Base-by-base conservation (phyloP, 2,329 filamentous ascomycete species). In the Phyllachora maydis region DNA sequence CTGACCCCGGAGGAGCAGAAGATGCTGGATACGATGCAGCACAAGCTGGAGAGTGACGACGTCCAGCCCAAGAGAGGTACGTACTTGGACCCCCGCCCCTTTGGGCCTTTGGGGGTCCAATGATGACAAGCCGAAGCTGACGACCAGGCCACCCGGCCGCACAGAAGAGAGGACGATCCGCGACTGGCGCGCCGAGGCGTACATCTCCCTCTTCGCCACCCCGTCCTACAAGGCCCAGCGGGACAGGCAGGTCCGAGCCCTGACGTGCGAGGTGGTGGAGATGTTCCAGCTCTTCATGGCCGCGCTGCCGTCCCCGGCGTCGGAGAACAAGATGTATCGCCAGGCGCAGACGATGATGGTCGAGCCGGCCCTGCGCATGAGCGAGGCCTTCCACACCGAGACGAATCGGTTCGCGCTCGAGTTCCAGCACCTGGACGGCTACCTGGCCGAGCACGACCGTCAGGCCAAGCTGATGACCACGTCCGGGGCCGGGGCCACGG, bases 361-460 rank as follows among this genome's bases (percentile, higher is more conserved):
- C 23, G 30, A 26, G 16, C 47, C 46, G 2, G 47, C 49, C 2
- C 40, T 51, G 32, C 26, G 24, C 8, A 35, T 52, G 2, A 43
- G 50, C 16, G 46, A 54, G 31, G 48, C 48, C 31, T 32, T 52
- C 14, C 35, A 45, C 14, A 39, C 45, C 6, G 48, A 47, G 14
- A 48, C 44, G 0, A 38, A 49, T 24, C 38, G 46, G 19, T 52
- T 49, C 28, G 44, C 47, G 20, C 38, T 49, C 8, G 41, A 45
- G 21, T 36, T 45, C 19, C n/a, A n/a, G n/a, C n/a, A n/a, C n/a
- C n/a, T n/a, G n/a, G 39, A 46, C 26, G 30, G 38, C 0, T 44
- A 40, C 27, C 35, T 44, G 11, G 19, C 35, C 5, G 40, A 38
- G 31, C 32, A 32, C 4, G 15, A 27, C 0, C 32, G 32, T 5